Evolutionary conservation across 2,329 filamentous ascomycete genomes (phyloP), one percentile per base, ranked within the genome.

Genomic region (Aspergillus fischeri): DNA sequence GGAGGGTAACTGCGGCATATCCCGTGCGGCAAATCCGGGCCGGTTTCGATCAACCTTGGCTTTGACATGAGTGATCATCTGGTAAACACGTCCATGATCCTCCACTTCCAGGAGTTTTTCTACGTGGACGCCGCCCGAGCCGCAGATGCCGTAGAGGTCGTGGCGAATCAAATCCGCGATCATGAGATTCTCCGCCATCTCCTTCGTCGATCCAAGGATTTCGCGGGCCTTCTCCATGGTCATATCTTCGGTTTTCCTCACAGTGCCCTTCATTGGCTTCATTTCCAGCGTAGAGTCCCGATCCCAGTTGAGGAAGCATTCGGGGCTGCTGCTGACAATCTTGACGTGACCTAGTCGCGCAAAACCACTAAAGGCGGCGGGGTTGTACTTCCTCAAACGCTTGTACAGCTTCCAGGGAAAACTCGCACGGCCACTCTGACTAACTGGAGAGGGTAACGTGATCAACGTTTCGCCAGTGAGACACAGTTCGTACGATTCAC

Each of bases 141-240:
- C 90, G 59, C 88, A 91, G 8, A 96, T 86, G n/a, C 87, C 86
- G 73, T 95, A 89, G 11, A 97, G 79, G 72, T 97, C 93, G 69
- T 97, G 93, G 0, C 93, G 85, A n/a, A 97, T 94, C 1, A 97
- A 81, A 72, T 97, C 93, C 2, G 96, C 92, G 66, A 97, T 97
- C 94, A 97, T 97, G 25, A 97, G 82, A 69, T 97, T 97, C 77
- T 97, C 93, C 0, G 93, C 93, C 66, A 90, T 87, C 73, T 97
- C 94, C 72, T 97, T 97, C 24, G 90, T 88, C 0, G 90, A 83
- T 56, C 88, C 85, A 14, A 97, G 83, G 42, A 95, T 84, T 28
- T 78, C 77, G 59, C 87, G 85, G 0, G 93, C 92, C 66, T 89
- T 83, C 4, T 81, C 83, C n/a, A 89, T 79, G 0, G 88, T 94